Evolutionary conservation across 768 basidiomycete genomes (phyloP).

Genomic region (Boletus edulis): DNA sequence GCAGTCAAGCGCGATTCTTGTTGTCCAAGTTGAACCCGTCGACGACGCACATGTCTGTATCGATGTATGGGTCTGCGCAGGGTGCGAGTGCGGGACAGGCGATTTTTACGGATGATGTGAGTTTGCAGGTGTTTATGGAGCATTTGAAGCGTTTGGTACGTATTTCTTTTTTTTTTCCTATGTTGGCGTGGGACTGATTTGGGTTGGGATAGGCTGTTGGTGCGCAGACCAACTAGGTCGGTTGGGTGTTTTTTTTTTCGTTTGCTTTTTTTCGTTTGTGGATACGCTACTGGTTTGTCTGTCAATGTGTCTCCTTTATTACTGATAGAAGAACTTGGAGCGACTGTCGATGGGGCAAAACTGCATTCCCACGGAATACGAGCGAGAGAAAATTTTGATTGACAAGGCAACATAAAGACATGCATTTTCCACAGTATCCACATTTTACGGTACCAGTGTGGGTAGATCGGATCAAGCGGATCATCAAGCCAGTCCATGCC

Average conservation of each 20-base stretch:
- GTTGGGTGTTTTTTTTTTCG: neutral
- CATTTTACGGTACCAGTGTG: no score
- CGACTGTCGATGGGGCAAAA: no score
- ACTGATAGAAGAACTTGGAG: neutral
- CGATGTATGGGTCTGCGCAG: constrained; percentile 82
- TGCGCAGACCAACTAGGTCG: constrained; percentile 58
- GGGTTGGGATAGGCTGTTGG: constrained; percentile 52
- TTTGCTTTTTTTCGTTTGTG: neutral
- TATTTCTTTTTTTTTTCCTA: constrained; percentile 4
- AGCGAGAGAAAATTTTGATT: no score
- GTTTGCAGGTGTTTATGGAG: constrained; percentile 97
- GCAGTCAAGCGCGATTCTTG: constrained; percentile 97
- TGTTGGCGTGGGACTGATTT: neutral
- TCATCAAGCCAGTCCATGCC: constrained; percentile 52
- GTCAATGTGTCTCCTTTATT: constrained; percentile 8
- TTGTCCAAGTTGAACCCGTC: constrained; percentile 95
- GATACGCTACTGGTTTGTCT: constrained; percentile 8
- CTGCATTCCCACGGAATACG: no score
- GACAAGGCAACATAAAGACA: no score
- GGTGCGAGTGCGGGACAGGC: constrained; percentile 75
- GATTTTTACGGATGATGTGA: constrained; percentile 99
- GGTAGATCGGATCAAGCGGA: neutral
- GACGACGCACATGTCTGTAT: constrained; percentile 93
- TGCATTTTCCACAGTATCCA: no score
- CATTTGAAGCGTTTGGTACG: constrained; percentile 89